Evolutionary conservation across 176 grass and related monocot species (phyloP), one percentile per base, ranked within the genome.

Genomic region (Oropetium thomaeum): DNA sequence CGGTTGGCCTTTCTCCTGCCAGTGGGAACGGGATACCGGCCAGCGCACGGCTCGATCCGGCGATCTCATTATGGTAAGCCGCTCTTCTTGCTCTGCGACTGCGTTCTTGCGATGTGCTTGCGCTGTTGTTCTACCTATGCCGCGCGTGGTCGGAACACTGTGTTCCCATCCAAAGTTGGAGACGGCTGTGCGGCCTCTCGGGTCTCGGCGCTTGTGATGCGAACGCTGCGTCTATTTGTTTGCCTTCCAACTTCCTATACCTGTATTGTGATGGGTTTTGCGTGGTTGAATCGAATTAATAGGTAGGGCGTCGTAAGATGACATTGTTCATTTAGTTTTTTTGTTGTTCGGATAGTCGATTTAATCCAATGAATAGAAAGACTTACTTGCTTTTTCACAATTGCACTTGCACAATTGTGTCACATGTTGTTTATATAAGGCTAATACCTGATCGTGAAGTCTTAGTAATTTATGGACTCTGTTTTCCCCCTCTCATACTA

Each of bases 31-130:
- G 10, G 22, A 26, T 8, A 7, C 59, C 67, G 35, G 30, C 35
- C 39, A 66, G 32, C 73, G 70, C 57, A 26, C 54, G 28, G 58
- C 28, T 63, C 62, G 51, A 51, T 45, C 41, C 31, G 7, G 47
- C 41, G 52, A 58, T 35, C 13, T 76, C 71, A 31, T 47, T 26
- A 76, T 76, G 81, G 81, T 83, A 76, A 31, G 62, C 10, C 27
- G 2, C 22, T 25, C 69, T 73, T 13, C 10, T 23, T 1, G 2
- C 31, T 14, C 55, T 1, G 23, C 29, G 13, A 19, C 52, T 12
- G 53, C 30, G 8, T 65, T 37, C 1, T 52, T 34, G 33, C 29
- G 67, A 51, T 34, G n/a, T n/a, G n/a, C n/a, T 35, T 33, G 69
- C 29, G 28, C 2, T 51, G 67, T 51, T 14, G 2, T 23, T 23